A percentile compares a stretch with the other conserved stretches of the same genome.
Evolutionary conservation across 352 stramenopile genomes (phyloP).

Genomic region (Phytophthora colocasiae): DNA sequence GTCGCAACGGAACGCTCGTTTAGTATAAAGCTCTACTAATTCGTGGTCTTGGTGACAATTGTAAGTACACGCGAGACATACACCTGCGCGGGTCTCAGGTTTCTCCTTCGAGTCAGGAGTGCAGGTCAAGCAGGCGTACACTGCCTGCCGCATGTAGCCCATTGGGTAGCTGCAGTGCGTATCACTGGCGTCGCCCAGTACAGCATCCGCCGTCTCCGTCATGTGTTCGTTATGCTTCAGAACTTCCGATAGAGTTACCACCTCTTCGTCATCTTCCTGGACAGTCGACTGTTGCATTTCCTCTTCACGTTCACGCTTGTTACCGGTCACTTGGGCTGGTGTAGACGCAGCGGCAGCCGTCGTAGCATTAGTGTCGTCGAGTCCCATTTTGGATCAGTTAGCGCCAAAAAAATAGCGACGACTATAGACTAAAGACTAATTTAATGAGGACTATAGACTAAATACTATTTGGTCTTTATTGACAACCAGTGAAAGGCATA

Average conservation of each 20-base stretch:
- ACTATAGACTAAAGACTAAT: too few species aligned
- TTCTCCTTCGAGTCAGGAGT: constrained; percentile 50
- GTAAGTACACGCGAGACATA: constrained; percentile 81
- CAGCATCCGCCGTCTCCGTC: constrained; percentile 62
- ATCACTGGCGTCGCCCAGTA: constrained; percentile 65
- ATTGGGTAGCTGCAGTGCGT: constrained; percentile 77
- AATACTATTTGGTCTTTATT: neutral
- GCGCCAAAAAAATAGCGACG: constrained; percentile 6
- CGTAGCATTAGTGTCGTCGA: constrained; percentile 8
- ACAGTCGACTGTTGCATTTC: constrained; percentile 5
- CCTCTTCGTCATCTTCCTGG: constrained; percentile 52
- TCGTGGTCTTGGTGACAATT: constrained; percentile 78
- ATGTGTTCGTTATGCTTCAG: constrained; percentile 61
- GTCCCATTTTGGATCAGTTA: constrained; percentile 13
- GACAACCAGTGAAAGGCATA: constrained; percentile 16
- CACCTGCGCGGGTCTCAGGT: constrained; percentile 45
- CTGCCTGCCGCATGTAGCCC: constrained; percentile 68
- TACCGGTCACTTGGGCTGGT: constrained; percentile 12
- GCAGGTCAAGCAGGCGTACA: constrained; percentile 80
- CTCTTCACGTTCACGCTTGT: constrained; percentile 26
- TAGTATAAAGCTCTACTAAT: constrained; percentile 86
- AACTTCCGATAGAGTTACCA: constrained; percentile 72
- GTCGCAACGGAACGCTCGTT: constrained; percentile 77
- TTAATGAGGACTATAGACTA: too few species aligned
- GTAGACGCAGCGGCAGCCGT: neutral